Percentiles rank a stretch among this genome's conserved stretches.
Conservation (phyloP, 2,329 filamentous ascomycete genomes). For the Cadophora sp. region DNA sequence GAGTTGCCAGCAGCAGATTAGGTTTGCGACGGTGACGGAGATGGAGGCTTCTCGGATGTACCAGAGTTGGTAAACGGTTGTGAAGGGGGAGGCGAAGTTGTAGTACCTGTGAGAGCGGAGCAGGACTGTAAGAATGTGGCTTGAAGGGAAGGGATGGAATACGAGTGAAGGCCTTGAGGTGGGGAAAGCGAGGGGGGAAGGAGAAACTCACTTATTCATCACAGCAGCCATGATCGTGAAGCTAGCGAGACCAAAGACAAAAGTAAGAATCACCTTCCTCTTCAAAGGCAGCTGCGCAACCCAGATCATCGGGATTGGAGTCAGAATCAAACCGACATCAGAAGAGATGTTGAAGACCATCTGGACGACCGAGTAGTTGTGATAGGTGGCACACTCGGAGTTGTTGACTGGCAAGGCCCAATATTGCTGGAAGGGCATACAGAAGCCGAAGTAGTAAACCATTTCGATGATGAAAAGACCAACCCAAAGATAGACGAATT, state of each 20-base stretch:
- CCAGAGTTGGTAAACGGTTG: slow-evolving; percentile 48
- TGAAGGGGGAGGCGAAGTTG: slow-evolving; percentile 42
- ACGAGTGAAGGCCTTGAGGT: no score
- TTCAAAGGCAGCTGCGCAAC: slow-evolving; percentile 47
- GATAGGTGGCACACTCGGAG: slow-evolving; percentile 61
- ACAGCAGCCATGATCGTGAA: slow-evolving; percentile 59
- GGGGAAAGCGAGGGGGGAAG: not conserved
- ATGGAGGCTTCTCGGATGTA: slow-evolving; percentile 58
- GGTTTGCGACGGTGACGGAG: slow-evolving; percentile 57
- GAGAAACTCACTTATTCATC: slow-evolving; percentile 51
- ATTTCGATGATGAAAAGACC: slow-evolving; percentile 50
- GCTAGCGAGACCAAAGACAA: slow-evolving; percentile 55
- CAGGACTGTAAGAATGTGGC: not conserved
- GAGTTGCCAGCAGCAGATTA: slow-evolving; percentile 55
- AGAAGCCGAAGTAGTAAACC: slow-evolving; percentile 50
- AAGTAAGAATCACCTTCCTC: slow-evolving; percentile 51
- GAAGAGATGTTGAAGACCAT: slow-evolving; percentile 64
- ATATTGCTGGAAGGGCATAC: slow-evolving; percentile 60
- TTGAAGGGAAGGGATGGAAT: no score
- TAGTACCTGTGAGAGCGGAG: slow-evolving; percentile 27
- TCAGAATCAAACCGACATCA: slow-evolving; percentile 62
- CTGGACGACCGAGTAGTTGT: slow-evolving; percentile 63
- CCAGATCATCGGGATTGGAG: slow-evolving; percentile 53
- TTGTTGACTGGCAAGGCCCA: slow-evolving; percentile 60
- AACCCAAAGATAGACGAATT: slow-evolving; percentile 53